phyloP scores from a whole-genome alignment of 495 filamentous ascomycete genomes.

The Letharia lupina region DNA sequence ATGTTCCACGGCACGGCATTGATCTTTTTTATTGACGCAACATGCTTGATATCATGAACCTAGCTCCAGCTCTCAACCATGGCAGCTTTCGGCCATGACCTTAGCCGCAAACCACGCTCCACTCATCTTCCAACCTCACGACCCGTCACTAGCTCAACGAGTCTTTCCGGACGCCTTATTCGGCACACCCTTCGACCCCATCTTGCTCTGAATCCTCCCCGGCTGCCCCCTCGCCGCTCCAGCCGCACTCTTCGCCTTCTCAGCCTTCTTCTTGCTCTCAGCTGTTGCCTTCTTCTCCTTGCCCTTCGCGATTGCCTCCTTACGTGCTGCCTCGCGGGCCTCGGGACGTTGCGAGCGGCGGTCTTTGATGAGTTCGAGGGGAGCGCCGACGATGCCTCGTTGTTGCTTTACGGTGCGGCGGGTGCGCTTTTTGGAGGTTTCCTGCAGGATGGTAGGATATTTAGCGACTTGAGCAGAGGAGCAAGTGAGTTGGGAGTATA shows the following conservation, averaged over 20 bases:
- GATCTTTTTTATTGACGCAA: background rate
- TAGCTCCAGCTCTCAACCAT: background rate
- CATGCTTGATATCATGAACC: slow-evolving; percentile 2
- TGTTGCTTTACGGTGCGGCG: slow-evolving; percentile 97
- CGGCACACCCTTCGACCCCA: slow-evolving; percentile 86
- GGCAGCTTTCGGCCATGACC: background rate
- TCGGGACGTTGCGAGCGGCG: slow-evolving; percentile 86
- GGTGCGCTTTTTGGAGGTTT: slow-evolving; percentile 98
- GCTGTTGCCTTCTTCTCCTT: slow-evolving; percentile 94
- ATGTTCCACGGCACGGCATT: background rate
- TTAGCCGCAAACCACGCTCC: background rate
- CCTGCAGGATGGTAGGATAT: slow-evolving; percentile 46
- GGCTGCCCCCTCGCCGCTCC: slow-evolving; percentile 63
- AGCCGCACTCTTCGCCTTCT: slow-evolving; percentile 94
- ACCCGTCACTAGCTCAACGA: slow-evolving; percentile 46
- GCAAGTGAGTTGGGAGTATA: too few species aligned
- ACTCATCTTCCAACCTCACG: background rate
- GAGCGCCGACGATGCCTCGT: slow-evolving; percentile 97
- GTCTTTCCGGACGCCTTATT: slow-evolving; percentile 77
- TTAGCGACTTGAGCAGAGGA: background rate
- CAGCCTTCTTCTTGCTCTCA: slow-evolving; percentile 90
- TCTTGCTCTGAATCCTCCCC: slow-evolving; percentile 81
- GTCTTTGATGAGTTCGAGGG: slow-evolving; percentile 99
- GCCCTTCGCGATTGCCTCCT: slow-evolving; percentile 81
- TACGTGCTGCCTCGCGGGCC: slow-evolving; percentile 85